phyloP scores from a whole-genome alignment of 495 filamentous ascomycete genomes.

The Tuber borchii region DNA sequence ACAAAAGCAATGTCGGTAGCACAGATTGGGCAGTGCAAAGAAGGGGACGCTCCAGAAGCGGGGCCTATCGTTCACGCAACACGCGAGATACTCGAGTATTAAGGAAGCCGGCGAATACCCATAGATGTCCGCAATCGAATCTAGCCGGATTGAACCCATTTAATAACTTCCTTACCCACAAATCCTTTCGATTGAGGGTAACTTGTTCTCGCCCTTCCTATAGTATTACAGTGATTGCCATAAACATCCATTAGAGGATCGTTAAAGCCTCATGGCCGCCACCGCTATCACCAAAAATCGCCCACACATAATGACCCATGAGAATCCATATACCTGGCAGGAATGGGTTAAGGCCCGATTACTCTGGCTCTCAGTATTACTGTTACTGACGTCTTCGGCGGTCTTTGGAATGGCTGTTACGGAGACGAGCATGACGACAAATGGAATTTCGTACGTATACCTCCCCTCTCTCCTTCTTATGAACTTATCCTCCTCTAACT shows the following conservation, averaged over 20 bases:
- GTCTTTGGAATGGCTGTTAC: neutral
- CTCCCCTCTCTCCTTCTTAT: neutral
- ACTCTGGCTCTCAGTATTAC: neutral
- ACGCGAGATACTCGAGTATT: neutral
- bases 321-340: neutral
- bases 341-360: neutral
- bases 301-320: neutral
- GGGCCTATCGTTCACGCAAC: neutral
- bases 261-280: neutral
- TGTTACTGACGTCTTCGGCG: neutral
- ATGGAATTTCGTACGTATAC: neutral
- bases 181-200: neutral
- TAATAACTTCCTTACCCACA: neutral
- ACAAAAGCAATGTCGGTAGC: neutral
- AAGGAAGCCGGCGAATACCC: neutral
- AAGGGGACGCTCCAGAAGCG: neutral
- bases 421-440: neutral
- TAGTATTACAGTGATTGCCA: neutral
- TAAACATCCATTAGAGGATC: neutral
- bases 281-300: neutral
- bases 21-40: neutral
- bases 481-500: neutral
- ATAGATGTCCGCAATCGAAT: neutral
- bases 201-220: neutral
- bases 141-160: neutral